A percentile compares a stretch with the other conserved stretches of the same genome.
Evolutionary conservation across 1,284 basidiomycete genomes (phyloP).

Genomic region (Serendipita sp.): DNA sequence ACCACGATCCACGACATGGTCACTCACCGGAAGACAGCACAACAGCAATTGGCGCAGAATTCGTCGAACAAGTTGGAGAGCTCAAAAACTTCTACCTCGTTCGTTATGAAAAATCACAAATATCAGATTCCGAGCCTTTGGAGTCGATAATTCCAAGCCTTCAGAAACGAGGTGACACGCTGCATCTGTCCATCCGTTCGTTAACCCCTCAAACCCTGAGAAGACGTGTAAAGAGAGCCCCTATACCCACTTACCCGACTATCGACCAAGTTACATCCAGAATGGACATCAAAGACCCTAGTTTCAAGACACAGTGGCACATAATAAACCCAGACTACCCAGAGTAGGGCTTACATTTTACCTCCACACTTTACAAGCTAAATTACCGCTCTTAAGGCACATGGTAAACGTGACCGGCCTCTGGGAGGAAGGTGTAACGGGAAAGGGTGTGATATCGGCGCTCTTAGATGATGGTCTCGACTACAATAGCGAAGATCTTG

Average conservation of each 20-base stretch:
- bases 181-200: constrained; percentile 41
- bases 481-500: constrained; percentile 36
- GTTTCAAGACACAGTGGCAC: constrained; percentile 89
- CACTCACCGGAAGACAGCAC: constrained; percentile 47
- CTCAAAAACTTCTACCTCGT: constrained; percentile 76
- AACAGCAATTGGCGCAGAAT: constrained; percentile 56
- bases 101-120: constrained; percentile 33
- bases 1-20: constrained; percentile 44
- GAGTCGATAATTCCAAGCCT: background rate
- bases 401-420: constrained; percentile 32
- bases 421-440: constrained; percentile 34
- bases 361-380: constrained; percentile 17
- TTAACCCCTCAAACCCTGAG: constrained; percentile 46
- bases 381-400: constrained; percentile 16
- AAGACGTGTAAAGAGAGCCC: constrained; percentile 48
- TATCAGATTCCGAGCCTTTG: constrained; percentile 25
- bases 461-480: constrained; percentile 50
- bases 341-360: constrained; percentile 19
- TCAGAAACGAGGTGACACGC: background rate
- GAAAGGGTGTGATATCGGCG: constrained; percentile 36
- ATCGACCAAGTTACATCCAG: constrained; percentile 32
- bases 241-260: constrained; percentile 31
- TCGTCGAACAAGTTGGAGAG: constrained; percentile 82
- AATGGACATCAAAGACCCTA: constrained; percentile 72
- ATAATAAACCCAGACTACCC: constrained; percentile 63